Percentiles rank a stretch among this genome's conserved stretches.
These are phyloP conservation scores for Mortierella sp. DNA, from an alignment of 371 early-diverging fungal genomes.

Conservation along the genomic window DNA sequence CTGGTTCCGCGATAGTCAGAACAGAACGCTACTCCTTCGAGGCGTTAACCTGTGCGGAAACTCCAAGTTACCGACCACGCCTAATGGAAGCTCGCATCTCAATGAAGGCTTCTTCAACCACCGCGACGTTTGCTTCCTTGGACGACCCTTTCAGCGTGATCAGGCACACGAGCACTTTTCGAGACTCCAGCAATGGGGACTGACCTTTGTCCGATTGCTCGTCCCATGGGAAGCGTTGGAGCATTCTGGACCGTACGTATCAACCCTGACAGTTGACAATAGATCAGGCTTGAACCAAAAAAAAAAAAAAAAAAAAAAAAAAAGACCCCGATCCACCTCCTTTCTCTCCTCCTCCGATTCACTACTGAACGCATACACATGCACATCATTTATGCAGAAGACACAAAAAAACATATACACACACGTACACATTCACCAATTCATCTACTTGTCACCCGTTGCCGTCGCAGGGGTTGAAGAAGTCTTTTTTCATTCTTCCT, in stretches of 20 bases:
- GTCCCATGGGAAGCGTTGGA: constrained; percentile 86
- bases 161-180: constrained; percentile 78
- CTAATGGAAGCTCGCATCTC: constrained; percentile 59
- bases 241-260: constrained; percentile 58
- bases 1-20: constrained; percentile 60
- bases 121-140: constrained; percentile 64
- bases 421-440: too few relatives aligned
- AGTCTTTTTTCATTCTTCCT: too few relatives aligned
- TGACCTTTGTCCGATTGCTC: constrained; percentile 72
- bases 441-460: too few relatives aligned
- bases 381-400: neutral
- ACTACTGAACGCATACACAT: too few relatives aligned
- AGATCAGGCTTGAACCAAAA: too few relatives aligned
- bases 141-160: constrained; percentile 75
- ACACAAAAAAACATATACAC: neutral
- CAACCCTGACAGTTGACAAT: neutral
- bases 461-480: too few relatives aligned
- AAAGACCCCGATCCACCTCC: too few relatives aligned
- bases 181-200: constrained; percentile 75
- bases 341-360: too few relatives aligned
- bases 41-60: constrained; percentile 72
- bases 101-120: constrained; percentile 69
- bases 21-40: constrained; percentile 59
- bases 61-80: constrained; percentile 62
- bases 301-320: too few relatives aligned